Evolutionary conservation across 208 protist species (phyloP).

Genomic region (Lotmaria passim): DNA sequence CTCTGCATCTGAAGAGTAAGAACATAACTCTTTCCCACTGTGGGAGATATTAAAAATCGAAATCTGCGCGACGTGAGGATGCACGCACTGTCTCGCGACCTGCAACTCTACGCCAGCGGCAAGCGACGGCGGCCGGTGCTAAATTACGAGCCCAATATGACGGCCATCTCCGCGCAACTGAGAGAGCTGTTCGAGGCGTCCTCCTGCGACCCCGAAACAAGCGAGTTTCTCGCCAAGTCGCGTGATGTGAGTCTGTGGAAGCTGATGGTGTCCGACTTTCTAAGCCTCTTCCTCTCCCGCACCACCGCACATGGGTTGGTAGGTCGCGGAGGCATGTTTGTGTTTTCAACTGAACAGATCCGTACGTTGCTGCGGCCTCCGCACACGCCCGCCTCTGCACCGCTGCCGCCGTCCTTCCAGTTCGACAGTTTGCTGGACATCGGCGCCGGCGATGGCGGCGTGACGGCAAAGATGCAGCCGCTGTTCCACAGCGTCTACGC

Average conservation of each 20-base stretch:
- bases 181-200: constrained; percentile 42
- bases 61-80: too few species aligned
- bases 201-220: constrained; percentile 63
- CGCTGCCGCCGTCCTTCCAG: constrained; percentile 19
- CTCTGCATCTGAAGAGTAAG: too few species aligned
- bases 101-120: constrained; percentile 40
- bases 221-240: constrained; percentile 45
- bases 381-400: neutral
- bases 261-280: constrained; percentile 44
- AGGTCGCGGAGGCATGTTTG: constrained; percentile 78
- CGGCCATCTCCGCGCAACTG: constrained; percentile 40
- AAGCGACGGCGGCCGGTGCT: constrained; percentile 50
- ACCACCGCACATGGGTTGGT: constrained; percentile 80
- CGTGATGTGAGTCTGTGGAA: constrained; percentile 46
- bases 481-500: constrained; percentile 59
- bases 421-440: constrained; percentile 42
- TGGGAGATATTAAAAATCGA: too few species aligned
- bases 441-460: constrained; percentile 84
- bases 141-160: constrained; percentile 48
- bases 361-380: constrained; percentile 48
- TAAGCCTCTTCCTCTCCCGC: constrained; percentile 65
- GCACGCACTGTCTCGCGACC: constrained; percentile 38
- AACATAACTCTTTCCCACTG: neutral
- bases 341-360: constrained; percentile 75
- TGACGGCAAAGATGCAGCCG: constrained; percentile 64